Evolutionary conservation across 306 rosid species (phyloP), one percentile per base, ranked within the genome.

Genomic region (Benincasa hispida): DNA sequence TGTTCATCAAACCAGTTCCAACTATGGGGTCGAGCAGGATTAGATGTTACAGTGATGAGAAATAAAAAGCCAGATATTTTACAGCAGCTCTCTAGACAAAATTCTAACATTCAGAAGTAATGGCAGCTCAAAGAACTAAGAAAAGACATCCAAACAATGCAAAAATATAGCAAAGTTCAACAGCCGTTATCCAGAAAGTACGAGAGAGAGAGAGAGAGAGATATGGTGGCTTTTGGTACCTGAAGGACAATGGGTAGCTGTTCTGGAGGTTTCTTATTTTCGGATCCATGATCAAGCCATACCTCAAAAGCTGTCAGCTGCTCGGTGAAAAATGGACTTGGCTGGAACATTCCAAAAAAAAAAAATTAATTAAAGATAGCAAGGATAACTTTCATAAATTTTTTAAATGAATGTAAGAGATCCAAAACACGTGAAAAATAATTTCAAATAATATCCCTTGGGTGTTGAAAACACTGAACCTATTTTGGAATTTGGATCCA

Each of bases 201-300:
- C 50, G 15, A 76, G 77, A 74, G 76, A 28, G 74, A 78, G 79
- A 74, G 76, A 28, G 76, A 17, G 55, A 45, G 51, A 45, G 51
- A 45, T 10, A 42, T 47, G 24, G 58, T 47, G 76, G 10, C 17
- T 28, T 73, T 41, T 17, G 47, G 39, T 73, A 95, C 99, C 99
- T 95, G 99, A 86, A 92, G 99, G 86, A 95, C 98, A 78, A 95
- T 92, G 50, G 97, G 99, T 79, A 95, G 82, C 85, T 95, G 99
- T 84, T 95, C 99, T 28, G 98, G 99, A 14, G 98, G 99, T 90
- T 95, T 95, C 93, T 95, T 95, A 74, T 80, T 88, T 78, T 95
- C 99, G 30, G 98, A 92, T 75, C 99, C 99, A 83, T 95, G 99
- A 83, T 90, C 98, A 32, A 95, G 98, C 99, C 99, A 95, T 56